Conservation (phyloP, 2,329 filamentous ascomycete genomes). For the Trichoderma sp. region DNA sequence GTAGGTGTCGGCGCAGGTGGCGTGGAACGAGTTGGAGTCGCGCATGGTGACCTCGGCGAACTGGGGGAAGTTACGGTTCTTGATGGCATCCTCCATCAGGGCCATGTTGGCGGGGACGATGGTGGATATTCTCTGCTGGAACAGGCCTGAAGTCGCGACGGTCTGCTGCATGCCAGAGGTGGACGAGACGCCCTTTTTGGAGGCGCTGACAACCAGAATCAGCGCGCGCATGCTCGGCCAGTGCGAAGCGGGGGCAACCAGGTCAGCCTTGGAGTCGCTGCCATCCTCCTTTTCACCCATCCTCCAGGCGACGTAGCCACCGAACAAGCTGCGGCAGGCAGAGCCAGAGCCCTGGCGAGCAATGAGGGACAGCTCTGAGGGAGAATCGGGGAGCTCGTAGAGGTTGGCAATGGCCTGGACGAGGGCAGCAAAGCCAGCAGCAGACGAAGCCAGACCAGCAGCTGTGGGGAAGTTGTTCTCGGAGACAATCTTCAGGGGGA, state of each 20-base stretch:
- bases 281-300: constrained; percentile 74
- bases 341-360: constrained; percentile 93
- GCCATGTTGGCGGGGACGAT: constrained; percentile 83
- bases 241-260: constrained; percentile 83
- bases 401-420: constrained; percentile 88
- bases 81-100: constrained; percentile 79
- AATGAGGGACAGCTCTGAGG: constrained; percentile 81
- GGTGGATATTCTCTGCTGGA: constrained; percentile 68
- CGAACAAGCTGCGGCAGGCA: constrained; percentile 88
- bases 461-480: constrained; percentile 99
- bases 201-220: constrained; percentile 85
- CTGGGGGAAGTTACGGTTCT: constrained; percentile 72
- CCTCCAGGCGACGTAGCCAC: constrained; percentile 94
- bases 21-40: constrained; percentile 96
- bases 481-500: constrained; percentile 81
- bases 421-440: constrained; percentile 66
- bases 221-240: constrained; percentile 95
- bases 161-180: constrained; percentile 97
- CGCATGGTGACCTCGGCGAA: constrained; percentile 94
- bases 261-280: constrained; percentile 80
- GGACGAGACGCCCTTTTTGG: constrained; percentile 92
- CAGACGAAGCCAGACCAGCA: constrained; percentile 76
- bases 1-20: constrained; percentile 89
- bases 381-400: constrained; percentile 77
- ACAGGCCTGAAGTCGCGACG: constrained; percentile 85